phyloP scores from a whole-genome alignment of 2,329 filamentous ascomycete genomes.

The Karstenula rhodostoma region DNA sequence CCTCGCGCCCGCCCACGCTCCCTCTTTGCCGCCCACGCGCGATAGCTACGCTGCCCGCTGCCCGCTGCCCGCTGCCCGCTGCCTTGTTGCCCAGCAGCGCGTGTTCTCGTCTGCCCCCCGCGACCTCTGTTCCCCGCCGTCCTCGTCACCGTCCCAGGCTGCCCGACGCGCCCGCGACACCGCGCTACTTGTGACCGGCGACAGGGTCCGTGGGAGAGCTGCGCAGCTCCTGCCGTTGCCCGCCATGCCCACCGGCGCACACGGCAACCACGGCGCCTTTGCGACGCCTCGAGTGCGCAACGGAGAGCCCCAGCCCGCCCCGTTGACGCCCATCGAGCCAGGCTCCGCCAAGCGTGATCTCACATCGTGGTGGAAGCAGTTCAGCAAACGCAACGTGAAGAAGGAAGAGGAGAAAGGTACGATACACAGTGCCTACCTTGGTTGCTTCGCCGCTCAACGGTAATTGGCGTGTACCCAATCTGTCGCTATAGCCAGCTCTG shows the following conservation, averaged over 20 bases:
- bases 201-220: slow-evolving; percentile 32
- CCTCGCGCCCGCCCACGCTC: slow-evolving; percentile 12
- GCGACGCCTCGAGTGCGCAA: slow-evolving; percentile 54
- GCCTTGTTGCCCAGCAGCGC: neutral
- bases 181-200: slow-evolving; percentile 25
- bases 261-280: slow-evolving; percentile 40
- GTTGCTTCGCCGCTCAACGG: slow-evolving; percentile 8
- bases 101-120: slow-evolving; percentile 16
- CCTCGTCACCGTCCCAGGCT: slow-evolving; percentile 35
- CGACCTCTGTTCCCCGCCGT: slow-evolving; percentile 25
- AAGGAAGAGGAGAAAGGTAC: slow-evolving; percentile 71
- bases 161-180: slow-evolving; percentile 31
- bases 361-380: slow-evolving; percentile 96
- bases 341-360: slow-evolving; percentile 87
- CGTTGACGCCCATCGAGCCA: slow-evolving; percentile 64
- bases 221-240: slow-evolving; percentile 33
- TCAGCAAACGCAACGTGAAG: slow-evolving; percentile 72
- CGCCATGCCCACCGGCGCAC: slow-evolving; percentile 51
- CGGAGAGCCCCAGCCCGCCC: slow-evolving; percentile 52
- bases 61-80: neutral
- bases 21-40: slow-evolving; percentile 2
- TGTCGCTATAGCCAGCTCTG: slow-evolving; percentile 17
- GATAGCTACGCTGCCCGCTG: slow-evolving; percentile 8
- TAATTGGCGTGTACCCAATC: slow-evolving; percentile 12
- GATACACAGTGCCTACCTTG: neutral